phyloP scores from a whole-genome alignment of 208 protist genomes.

The Tritrichomonas musculus region DNA sequence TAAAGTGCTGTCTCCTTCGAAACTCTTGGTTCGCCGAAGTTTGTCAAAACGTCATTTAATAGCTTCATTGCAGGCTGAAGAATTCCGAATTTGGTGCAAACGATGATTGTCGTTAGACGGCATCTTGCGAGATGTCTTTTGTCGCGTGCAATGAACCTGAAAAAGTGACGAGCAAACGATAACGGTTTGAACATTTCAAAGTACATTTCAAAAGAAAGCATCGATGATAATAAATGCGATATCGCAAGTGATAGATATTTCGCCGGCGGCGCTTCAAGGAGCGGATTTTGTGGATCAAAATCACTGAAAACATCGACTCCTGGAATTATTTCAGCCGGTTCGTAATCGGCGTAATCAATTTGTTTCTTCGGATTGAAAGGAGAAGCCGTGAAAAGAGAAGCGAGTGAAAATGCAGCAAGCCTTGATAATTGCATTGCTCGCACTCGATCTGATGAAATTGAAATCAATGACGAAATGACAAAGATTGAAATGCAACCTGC shows the following conservation, averaged over 20 bases:
- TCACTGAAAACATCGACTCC: not conserved
- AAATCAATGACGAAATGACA: not conserved
- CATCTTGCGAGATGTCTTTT: not conserved
- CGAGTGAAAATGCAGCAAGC: not conserved
- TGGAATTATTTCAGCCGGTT: not conserved
- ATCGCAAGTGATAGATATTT: not conserved
- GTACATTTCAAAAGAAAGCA: not conserved
- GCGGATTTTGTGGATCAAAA: not conserved
- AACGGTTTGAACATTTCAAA: slow-evolving; percentile 30
- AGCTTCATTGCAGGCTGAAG: not conserved
- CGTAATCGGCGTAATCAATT: not conserved
- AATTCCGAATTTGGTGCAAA: not conserved
- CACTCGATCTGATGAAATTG: not conserved
- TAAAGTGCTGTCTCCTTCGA: not conserved
- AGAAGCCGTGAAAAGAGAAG: not conserved
- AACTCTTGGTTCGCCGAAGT: not conserved
- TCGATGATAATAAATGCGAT: not conserved
- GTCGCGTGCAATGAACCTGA: not conserved
- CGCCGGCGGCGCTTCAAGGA: not conserved
- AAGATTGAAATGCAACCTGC: not conserved
- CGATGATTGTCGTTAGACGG: not conserved
- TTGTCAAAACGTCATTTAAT: not conserved
- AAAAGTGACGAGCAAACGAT: not conserved
- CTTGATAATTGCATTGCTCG: not conserved
- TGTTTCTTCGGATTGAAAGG: not conserved